Conservation (phyloP, 2,329 filamentous ascomycete species). For the Penicillium sp. region DNA sequence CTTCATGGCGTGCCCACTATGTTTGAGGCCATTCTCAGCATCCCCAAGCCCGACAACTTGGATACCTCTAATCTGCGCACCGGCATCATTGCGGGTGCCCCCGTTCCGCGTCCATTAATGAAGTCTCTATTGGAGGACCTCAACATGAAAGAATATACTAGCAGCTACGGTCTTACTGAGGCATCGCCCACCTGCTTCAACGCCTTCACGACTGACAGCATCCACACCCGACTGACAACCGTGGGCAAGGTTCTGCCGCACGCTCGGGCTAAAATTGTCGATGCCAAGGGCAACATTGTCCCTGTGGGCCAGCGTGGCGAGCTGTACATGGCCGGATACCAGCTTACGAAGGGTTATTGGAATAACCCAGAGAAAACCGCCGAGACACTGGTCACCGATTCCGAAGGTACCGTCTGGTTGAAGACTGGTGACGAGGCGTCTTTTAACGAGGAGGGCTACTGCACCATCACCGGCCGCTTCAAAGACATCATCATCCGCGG, state of each 20-base stretch:
- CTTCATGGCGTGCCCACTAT: slow-evolving; percentile 82
- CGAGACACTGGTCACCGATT: slow-evolving; percentile 68
- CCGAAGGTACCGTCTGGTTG: slow-evolving; percentile 59
- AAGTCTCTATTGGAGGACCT: slow-evolving; percentile 68
- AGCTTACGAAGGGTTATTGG: slow-evolving; percentile 63
- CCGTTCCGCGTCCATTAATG: slow-evolving; percentile 74
- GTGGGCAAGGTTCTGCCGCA: slow-evolving; percentile 78
- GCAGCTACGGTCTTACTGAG: slow-evolving; percentile 72
- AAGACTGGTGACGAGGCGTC: slow-evolving; percentile 63
- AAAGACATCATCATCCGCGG: slow-evolving; percentile 79
- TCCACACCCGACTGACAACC: slow-evolving; percentile 66
- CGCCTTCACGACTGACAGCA: slow-evolving; percentile 70
- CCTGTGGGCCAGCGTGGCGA: slow-evolving; percentile 70
- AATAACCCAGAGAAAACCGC: slow-evolving; percentile 73
- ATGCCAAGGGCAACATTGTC: slow-evolving; percentile 62
- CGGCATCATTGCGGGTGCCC: slow-evolving; percentile 76
- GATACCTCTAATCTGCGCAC: slow-evolving; percentile 62
- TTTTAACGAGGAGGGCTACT: slow-evolving; percentile 62
- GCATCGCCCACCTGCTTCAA: slow-evolving; percentile 80
- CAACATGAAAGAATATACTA: slow-evolving; percentile 73
- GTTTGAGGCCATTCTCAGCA: slow-evolving; percentile 66
- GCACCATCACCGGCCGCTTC: slow-evolving; percentile 71
- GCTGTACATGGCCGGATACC: slow-evolving; percentile 76
- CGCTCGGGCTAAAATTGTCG: slow-evolving; percentile 73
- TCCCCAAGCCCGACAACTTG: slow-evolving; percentile 50